phyloP scores from a whole-genome alignment of 306 rosid species.

The Rosa rugosa region DNA sequence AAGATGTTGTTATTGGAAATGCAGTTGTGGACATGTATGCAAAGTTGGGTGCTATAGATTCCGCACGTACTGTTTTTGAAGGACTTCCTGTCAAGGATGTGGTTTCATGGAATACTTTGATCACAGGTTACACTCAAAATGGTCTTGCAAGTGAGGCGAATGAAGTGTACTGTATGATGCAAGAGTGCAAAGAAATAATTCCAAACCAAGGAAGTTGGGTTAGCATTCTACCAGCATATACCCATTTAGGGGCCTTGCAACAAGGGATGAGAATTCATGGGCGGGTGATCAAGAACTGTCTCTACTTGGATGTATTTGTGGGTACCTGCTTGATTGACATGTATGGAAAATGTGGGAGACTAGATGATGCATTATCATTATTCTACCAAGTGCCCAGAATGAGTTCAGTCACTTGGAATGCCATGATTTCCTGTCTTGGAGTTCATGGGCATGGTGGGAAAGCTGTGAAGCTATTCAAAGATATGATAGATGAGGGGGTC shows the following conservation, averaged over 20 bases:
- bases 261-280: constrained; percentile 56
- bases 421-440: constrained; percentile 50
- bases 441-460: constrained; percentile 45
- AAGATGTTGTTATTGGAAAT: constrained; percentile 44
- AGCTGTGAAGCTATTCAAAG: constrained; percentile 42
- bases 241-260: constrained; percentile 45
- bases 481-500: constrained; percentile 36
- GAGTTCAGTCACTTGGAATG: constrained; percentile 43
- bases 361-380: constrained; percentile 44
- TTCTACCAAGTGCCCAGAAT: constrained; percentile 37
- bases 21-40: constrained; percentile 58
- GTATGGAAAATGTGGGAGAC: constrained; percentile 57
- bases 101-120: constrained; percentile 49
- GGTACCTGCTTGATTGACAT: constrained; percentile 51
- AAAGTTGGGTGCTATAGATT: constrained; percentile 41
- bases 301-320: constrained; percentile 42
- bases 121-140: constrained; percentile 52
- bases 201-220: constrained; percentile 57
- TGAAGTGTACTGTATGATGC: constrained; percentile 39
- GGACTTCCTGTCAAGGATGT: constrained; percentile 40
- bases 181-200: constrained; percentile 25
- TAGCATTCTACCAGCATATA: constrained; percentile 44
- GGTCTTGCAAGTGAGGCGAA: constrained; percentile 51
- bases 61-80: constrained; percentile 37
- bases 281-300: constrained; percentile 38